Base-by-base conservation (phyloP, 179 eudicot genomes). In the Amaranthus tricolor region DNA sequence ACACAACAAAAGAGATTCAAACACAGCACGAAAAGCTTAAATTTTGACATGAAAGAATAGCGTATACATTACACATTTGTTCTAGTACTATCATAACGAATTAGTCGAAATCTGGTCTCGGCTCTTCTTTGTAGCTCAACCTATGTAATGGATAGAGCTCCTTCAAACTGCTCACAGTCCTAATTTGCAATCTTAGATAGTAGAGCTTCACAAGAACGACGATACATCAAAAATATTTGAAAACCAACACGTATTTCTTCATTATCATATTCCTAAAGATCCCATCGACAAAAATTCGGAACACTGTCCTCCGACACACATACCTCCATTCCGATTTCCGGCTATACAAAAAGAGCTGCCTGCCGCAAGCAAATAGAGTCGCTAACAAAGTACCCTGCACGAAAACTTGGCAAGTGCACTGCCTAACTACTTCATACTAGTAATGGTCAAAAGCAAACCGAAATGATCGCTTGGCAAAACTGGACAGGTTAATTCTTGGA, bases 391-490 rank as follows among this genome's bases (percentile, higher is more conserved):
- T 54, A 19, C 52, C 16, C 40, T 62, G 51, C 63, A 73, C 55
- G 44, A 71, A 51, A 19, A 3, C 0, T 21, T n/a, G 20, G 49
- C 19, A 55, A 62, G 43, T 47, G 24, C 1, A 14, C 57, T 54
- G 21, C 43, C 21, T 58, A 59, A 7, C 15, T 24, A 12, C 40
- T 31, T 31, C 40, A 31, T 31, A 31, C 54, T 9, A 54, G 80
- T 79, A 47, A 92, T 80, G 9, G 94, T 88, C 75, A 94, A 62
- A 60, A 92, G 87, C 82, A 94, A 71, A 19, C 98, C 98, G 82
- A 77, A 93, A 66, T 93, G 98, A 79, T 94, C 98, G 70, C 98
- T 94, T 45, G 97, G 98, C 74, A 89, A 82, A 68, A 93, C 93
- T 5, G 98, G 98, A 9, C 91, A 91, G 52, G 44, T 77, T 78